Percentiles rank a stretch among this genome's conserved stretches.
These are phyloP conservation scores for Melocanna baccifera DNA, from an alignment of 176 grass and related monocot genomes.

Conservation along the genomic window DNA sequence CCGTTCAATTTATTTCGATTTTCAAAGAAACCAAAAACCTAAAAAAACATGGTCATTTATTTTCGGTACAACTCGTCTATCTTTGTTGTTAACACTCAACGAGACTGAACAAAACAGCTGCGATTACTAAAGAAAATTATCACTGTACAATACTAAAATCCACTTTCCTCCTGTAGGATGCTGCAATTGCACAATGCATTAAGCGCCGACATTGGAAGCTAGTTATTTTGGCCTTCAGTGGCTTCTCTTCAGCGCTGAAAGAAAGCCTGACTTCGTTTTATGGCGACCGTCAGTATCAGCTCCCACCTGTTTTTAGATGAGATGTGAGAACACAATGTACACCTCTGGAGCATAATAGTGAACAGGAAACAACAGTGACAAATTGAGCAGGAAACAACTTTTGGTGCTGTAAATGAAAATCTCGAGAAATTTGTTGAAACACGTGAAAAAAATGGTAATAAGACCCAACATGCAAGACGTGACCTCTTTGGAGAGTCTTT, in stretches of 20 bases:
- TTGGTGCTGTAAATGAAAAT: background rate
- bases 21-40: too few relatives aligned
- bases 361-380: background rate
- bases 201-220: background rate
- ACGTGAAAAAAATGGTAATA: too few relatives aligned
- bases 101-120: background rate
- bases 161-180: background rate
- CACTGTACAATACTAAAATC: background rate
- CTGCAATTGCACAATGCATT: background rate
- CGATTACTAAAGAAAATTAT: background rate
- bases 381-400: background rate
- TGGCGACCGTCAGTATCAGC: slow-evolving; percentile 21
- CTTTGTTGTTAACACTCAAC: background rate
- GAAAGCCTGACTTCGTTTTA: slow-evolving; percentile 47
- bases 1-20: fast-evolving
- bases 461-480: background rate
- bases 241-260: slow-evolving; percentile 52
- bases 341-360: background rate
- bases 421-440: background rate
- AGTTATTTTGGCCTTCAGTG: slow-evolving; percentile 29
- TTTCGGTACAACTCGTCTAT: background rate
- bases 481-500: slow-evolving; percentile 73
- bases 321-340: background rate
- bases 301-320: slow-evolving; percentile 36
- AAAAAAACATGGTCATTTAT: background rate